Evolutionary conservation across 1,139 yeast species (phyloP).

Genomic region (Taphrina confusa): DNA sequence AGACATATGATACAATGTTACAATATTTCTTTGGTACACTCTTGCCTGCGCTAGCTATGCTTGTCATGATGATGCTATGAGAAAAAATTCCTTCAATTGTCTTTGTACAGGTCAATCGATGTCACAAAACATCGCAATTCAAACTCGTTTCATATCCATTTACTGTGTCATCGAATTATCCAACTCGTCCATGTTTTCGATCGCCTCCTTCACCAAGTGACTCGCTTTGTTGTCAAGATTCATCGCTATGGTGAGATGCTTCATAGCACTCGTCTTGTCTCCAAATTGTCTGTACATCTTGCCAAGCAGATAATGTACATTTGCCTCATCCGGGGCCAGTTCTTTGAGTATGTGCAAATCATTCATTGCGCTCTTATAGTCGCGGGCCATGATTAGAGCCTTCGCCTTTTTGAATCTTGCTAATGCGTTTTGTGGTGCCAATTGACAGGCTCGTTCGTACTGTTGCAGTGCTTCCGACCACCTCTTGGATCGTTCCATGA

Average conservation of each 20-base stretch:
- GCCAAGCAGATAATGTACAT: constrained; percentile 86
- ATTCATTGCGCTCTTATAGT: constrained; percentile 55
- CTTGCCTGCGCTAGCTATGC: too few relatives aligned
- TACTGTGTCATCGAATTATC: constrained; percentile 14
- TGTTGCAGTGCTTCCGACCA: constrained; percentile 74
- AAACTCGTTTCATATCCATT: too few relatives aligned
- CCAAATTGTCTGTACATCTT: constrained; percentile 78
- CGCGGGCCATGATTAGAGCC: constrained; percentile 56
- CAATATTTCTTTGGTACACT: too few relatives aligned
- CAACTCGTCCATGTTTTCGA: constrained; percentile 32
- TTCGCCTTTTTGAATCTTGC: constrained; percentile 91
- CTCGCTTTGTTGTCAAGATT: constrained; percentile 93
- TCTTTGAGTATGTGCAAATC: constrained; percentile 71
- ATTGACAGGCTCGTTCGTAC: constrained; percentile 76
- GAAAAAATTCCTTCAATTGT: too few relatives aligned
- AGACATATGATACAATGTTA: too few relatives aligned
- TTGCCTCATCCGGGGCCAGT: constrained; percentile 91
- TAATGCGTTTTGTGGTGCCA: constrained; percentile 83
- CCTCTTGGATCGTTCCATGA: constrained; percentile 69
- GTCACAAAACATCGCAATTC: too few relatives aligned
- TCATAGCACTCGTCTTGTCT: constrained; percentile 74
- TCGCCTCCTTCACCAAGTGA: constrained; percentile 78
- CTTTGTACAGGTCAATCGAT: too few relatives aligned
- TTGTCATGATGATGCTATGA: too few relatives aligned
- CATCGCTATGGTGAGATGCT: constrained; percentile 84